Conservation (phyloP, 805 yeast genomes). For the Candida fluviatilis region DNA sequence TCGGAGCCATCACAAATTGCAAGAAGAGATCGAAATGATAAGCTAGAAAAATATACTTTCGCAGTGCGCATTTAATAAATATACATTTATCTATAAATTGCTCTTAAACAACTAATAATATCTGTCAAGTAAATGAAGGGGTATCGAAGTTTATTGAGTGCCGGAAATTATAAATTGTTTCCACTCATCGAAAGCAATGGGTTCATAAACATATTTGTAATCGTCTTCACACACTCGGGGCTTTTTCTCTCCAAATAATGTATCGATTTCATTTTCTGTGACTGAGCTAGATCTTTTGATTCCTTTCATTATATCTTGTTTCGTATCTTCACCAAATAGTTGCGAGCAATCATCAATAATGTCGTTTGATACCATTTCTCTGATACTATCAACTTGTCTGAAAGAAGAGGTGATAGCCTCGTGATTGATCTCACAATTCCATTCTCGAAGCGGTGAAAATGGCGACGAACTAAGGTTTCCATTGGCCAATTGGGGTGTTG, state of each 20-base stretch:
- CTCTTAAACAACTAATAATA: no score
- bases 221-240: slow-evolving; percentile 13
- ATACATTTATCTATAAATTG: no score
- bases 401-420: slow-evolving; percentile 43
- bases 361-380: slow-evolving; percentile 26
- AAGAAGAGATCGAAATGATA: no score
- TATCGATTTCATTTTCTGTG: slow-evolving; percentile 28
- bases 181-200: slow-evolving; percentile 35
- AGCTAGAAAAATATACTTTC: not conserved
- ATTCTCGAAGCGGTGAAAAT: slow-evolving; percentile 35
- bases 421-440: slow-evolving; percentile 46
- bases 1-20: slow-evolving; percentile 11
- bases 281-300: slow-evolving; percentile 1
- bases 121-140: no score
- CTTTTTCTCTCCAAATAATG: slow-evolving; percentile 35
- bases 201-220: slow-evolving; percentile 22
- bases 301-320: slow-evolving; percentile 1
- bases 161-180: slow-evolving; percentile 20
- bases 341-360: slow-evolving; percentile 20
- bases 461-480: slow-evolving; percentile 24
- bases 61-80: no score
- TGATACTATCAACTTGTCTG: slow-evolving; percentile 37
- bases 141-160: slow-evolving; percentile 8
- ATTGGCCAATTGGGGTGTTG: slow-evolving; percentile 5
- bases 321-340: slow-evolving; percentile 8